phyloP scores from a whole-genome alignment of 176 grass and related monocot genomes.

The Coix lacrymajobi region DNA sequence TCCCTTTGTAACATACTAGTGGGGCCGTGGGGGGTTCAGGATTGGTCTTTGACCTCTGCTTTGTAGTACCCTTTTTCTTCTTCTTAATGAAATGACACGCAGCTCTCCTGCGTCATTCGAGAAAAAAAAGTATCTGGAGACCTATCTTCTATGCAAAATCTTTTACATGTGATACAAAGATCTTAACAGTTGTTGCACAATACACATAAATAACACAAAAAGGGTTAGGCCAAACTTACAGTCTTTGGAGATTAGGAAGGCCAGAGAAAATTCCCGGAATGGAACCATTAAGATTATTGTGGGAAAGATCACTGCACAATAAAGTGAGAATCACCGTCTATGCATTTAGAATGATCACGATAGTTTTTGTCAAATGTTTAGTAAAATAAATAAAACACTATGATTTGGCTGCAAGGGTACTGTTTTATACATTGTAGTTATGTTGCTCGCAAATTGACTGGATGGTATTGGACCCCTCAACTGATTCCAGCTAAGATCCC shows the following conservation, averaged over 20 bases:
- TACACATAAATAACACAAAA: constrained; percentile 9
- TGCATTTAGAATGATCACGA: background rate
- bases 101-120: too few species aligned
- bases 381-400: constrained; percentile 10
- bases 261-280: constrained; percentile 58
- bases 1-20: too few species aligned
- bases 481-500: constrained; percentile 76
- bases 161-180: background rate
- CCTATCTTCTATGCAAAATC: background rate
- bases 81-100: too few species aligned
- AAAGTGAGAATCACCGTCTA: background rate
- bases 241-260: constrained; percentile 59
- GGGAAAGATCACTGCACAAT: constrained; percentile 65
- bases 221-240: constrained; percentile 40
- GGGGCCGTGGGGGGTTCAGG: too few species aligned
- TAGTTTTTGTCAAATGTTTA: constrained; percentile 1
- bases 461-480: constrained; percentile 60
- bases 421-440: constrained; percentile 61
- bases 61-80: too few species aligned
- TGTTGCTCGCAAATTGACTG: constrained; percentile 44
- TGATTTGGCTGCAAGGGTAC: background rate
- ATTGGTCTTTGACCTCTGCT: too few species aligned
- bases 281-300: constrained; percentile 54
- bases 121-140: background rate
- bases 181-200: background rate